Evolutionary conservation across 495 filamentous ascomycete genomes (phyloP).

Genomic region (Cairneyella variabilis): DNA sequence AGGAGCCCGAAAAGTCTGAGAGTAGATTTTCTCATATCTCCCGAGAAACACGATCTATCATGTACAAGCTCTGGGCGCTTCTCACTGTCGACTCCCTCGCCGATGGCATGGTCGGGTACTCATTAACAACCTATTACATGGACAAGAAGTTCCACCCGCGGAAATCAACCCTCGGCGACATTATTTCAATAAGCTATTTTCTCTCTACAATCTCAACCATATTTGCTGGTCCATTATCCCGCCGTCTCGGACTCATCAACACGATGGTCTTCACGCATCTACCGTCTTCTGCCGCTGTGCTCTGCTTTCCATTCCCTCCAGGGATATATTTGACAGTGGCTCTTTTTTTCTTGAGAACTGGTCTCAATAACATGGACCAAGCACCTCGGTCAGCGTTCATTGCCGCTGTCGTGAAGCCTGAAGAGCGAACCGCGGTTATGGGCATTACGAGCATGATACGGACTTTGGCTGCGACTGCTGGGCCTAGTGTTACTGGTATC

Average conservation of each 20-base stretch:
- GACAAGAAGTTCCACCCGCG: constrained; percentile 67
- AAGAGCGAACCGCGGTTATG: constrained; percentile 77
- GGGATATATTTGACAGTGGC: constrained; percentile 50
- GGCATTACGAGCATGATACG: constrained; percentile 65
- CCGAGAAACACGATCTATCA: constrained; percentile 48
- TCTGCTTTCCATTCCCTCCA: constrained; percentile 62
- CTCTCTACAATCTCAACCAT: constrained; percentile 64
- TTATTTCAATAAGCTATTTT: constrained; percentile 63
- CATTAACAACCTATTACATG: constrained; percentile 76
- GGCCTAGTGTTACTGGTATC: constrained; percentile 65
- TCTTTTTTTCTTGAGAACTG: constrained; percentile 64
- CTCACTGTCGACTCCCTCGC: constrained; percentile 76
- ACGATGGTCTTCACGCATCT: constrained; percentile 89
- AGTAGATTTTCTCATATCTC: constrained; percentile 49
- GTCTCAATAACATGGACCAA: constrained; percentile 75
- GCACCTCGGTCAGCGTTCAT: constrained; percentile 78
- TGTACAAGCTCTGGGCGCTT: constrained; percentile 69
- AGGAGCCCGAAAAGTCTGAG: background rate
- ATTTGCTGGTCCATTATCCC: constrained; percentile 69
- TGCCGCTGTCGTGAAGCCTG: constrained; percentile 62
- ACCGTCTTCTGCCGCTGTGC: constrained; percentile 68
- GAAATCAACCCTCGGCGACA: constrained; percentile 64
- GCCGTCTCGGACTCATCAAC: constrained; percentile 72
- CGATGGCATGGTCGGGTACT: constrained; percentile 51
- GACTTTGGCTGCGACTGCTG: constrained; percentile 57